Percentiles rank a stretch among this genome's conserved stretches.
Conservation (phyloP, 768 basidiomycete genomes). For the Phlebiopsis gigantea region DNA sequence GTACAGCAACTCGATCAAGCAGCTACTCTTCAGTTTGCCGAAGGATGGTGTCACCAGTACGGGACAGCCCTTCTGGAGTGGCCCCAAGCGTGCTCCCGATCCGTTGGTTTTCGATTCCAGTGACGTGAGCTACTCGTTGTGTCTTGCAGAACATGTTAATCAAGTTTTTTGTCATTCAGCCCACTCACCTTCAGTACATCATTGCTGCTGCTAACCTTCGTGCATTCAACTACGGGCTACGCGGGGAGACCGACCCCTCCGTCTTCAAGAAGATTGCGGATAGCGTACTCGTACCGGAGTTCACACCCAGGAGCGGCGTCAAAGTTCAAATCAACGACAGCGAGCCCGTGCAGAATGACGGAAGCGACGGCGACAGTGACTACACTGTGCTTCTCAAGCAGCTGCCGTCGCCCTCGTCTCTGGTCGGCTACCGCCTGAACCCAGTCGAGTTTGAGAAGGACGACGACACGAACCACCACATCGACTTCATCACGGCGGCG, state of each 20-base stretch:
- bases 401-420: slow-evolving; percentile 82
- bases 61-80: slow-evolving; percentile 98
- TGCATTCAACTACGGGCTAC: slow-evolving; percentile 96
- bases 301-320: slow-evolving; percentile 88
- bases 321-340: slow-evolving; percentile 92
- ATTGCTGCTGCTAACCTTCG: slow-evolving; percentile 94
- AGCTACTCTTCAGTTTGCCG: slow-evolving; percentile 89
- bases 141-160: slow-evolving; percentile 3
- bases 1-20: slow-evolving; percentile 90
- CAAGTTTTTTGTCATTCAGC: slow-evolving; percentile 39
- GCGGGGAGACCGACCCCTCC: slow-evolving; percentile 76
- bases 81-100: slow-evolving; percentile 96
- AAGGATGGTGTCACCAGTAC: slow-evolving; percentile 89
- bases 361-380: slow-evolving; percentile 41
- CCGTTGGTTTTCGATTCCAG: slow-evolving; percentile 80
- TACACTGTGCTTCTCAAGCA: slow-evolving; percentile 52
- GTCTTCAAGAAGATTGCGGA: slow-evolving; percentile 83
- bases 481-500: slow-evolving; percentile 97
- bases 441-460: slow-evolving; percentile 99
- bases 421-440: slow-evolving; percentile 92
- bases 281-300: slow-evolving; percentile 82
- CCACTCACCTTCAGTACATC: slow-evolving; percentile 82
- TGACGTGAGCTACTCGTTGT: slow-evolving; percentile 57
- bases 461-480: slow-evolving; percentile 96
- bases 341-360: slow-evolving; percentile 64